Evolutionary conservation across 805 yeast genomes (phyloP).

Genomic region (Saccharomycopsis schoenii): DNA sequence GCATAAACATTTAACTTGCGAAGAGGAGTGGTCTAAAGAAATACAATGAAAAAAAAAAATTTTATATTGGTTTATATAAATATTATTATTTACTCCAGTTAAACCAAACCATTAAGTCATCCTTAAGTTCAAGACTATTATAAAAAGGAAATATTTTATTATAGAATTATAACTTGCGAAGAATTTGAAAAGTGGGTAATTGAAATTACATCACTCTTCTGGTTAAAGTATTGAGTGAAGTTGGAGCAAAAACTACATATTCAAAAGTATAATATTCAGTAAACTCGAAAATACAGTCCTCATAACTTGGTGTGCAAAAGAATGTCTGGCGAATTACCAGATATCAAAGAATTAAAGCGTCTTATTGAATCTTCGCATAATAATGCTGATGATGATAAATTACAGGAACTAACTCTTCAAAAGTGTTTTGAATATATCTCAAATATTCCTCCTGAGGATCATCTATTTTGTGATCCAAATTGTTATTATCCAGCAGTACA

Average conservation of each 20-base stretch:
- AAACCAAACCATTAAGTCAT: background rate
- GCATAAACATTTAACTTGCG: background rate
- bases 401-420: slow-evolving; percentile 31
- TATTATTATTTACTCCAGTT: too few species aligned
- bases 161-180: too few species aligned
- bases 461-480: slow-evolving; percentile 47
- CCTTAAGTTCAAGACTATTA: background rate
- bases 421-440: slow-evolving; percentile 31
- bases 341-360: slow-evolving; percentile 14
- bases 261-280: background rate
- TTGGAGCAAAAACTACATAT: too few species aligned
- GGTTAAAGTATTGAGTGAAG: too few species aligned
- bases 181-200: background rate
- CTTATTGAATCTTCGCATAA: slow-evolving; percentile 26
- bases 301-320: background rate
- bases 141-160: too few species aligned
- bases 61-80: background rate
- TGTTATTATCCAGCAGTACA: slow-evolving; percentile 43
- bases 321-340: background rate
- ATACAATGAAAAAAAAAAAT: background rate
- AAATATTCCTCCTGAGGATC: slow-evolving; percentile 26
- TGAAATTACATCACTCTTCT: background rate
- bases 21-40: background rate
- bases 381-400: slow-evolving; percentile 25
- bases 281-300: background rate